phyloP scores from a whole-genome alignment of 192 early-diverging fungal genomes.

The Piromyces finnis region DNA sequence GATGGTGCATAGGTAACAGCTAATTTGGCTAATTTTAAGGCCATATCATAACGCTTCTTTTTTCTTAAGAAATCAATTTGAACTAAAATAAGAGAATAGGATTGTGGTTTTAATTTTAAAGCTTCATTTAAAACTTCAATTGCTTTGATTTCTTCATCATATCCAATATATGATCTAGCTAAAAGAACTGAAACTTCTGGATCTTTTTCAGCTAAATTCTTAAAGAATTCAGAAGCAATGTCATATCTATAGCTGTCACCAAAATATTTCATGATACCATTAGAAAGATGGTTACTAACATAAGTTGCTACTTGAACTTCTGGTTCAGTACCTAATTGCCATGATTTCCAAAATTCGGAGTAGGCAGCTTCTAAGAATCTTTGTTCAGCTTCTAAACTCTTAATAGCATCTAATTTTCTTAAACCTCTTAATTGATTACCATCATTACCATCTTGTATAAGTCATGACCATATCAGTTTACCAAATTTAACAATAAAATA shows the following conservation, averaged over 20 bases:
- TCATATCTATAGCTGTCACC: conserved; percentile 56
- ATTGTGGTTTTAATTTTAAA: conserved; percentile 54
- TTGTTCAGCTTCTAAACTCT: conserved; percentile 49
- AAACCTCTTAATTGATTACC: conserved; percentile 74
- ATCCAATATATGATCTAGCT: conserved; percentile 55
- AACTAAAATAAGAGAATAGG: conserved; percentile 68
- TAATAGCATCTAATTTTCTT: conserved; percentile 75
- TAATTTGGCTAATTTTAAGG: conserved; percentile 73
- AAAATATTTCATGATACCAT: conserved; percentile 84
- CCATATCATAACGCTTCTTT: conserved; percentile 48
- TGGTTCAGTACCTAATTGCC: conserved; percentile 82
- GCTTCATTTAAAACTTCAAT: conserved; percentile 74
- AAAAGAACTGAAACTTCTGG: conserved; percentile 79
- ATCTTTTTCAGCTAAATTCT: conserved; percentile 48
- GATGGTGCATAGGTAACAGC: conserved; percentile 88
- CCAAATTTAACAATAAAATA: no score
- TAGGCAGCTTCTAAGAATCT: conserved; percentile 69
- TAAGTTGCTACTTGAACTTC: conserved; percentile 89
- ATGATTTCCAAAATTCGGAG: conserved; percentile 71
- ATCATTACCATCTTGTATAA: conserved; percentile 26
- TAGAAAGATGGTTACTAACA: conserved; percentile 71
- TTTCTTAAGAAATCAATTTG: conserved; percentile 79
- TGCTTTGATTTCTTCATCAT: conserved; percentile 84
- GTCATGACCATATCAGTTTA: no score
- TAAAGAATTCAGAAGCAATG: conserved; percentile 67